These are phyloP conservation scores for Mortierella sp. DNA, from an alignment of 371 early-diverging fungal genomes.

Conservation along the genomic window DNA sequence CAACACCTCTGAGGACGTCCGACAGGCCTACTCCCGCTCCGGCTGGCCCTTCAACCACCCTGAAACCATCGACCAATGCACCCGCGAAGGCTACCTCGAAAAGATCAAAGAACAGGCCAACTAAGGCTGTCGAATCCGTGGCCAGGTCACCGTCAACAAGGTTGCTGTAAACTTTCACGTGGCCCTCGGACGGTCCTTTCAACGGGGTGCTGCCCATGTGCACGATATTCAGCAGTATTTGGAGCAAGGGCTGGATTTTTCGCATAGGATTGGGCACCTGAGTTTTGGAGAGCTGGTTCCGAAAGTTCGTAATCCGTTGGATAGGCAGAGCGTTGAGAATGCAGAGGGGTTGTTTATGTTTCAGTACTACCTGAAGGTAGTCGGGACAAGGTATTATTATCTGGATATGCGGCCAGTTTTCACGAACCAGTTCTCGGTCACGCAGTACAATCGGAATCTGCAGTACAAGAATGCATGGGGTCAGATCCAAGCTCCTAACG, in stretches of 20 bases:
- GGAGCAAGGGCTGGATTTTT: slow-evolving; percentile 76
- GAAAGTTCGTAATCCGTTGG: slow-evolving; percentile 82
- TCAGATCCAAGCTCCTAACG: slow-evolving; percentile 35
- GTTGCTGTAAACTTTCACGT: slow-evolving; percentile 93
- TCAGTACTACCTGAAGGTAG: slow-evolving; percentile 95
- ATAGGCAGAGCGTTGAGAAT: slow-evolving; percentile 67
- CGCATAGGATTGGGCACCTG: slow-evolving; percentile 85
- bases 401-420: slow-evolving; percentile 68
- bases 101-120: slow-evolving; percentile 80
- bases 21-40: slow-evolving; percentile 81
- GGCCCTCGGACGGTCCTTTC: slow-evolving; percentile 90
- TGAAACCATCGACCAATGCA: slow-evolving; percentile 73
- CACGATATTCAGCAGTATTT: slow-evolving; percentile 80
- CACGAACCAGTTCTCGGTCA: slow-evolving; percentile 95
- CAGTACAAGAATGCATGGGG: slow-evolving; percentile 44
- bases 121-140: slow-evolving; percentile 93
- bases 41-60: slow-evolving; percentile 88
- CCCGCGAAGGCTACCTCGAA: slow-evolving; percentile 84
- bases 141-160: slow-evolving; percentile 86
- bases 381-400: slow-evolving; percentile 83
- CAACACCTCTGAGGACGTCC: slow-evolving; percentile 94
- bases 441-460: slow-evolving; percentile 73
- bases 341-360: slow-evolving; percentile 64
- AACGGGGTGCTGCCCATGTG: slow-evolving; percentile 80
- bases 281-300: slow-evolving; percentile 80